phyloP scores from a whole-genome alignment of 75 land plant genomes.

The Chamaecyparis obtusa region DNA sequence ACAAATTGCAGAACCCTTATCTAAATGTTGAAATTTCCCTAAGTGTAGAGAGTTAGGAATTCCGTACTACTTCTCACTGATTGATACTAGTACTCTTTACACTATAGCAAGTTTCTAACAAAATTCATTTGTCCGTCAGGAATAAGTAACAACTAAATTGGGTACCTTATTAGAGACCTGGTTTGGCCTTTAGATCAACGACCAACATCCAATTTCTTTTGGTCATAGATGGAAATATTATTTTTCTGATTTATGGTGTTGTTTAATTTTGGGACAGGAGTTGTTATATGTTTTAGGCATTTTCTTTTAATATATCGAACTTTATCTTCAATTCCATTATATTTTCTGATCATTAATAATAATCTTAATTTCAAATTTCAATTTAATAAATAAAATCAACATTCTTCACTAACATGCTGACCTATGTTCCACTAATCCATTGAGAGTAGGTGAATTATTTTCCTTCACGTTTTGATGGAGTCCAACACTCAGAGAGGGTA shows the following conservation, averaged over 20 bases:
- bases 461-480: constrained; percentile 52
- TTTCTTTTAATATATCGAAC: too few relatives aligned
- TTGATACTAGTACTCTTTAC: too few relatives aligned
- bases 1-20: background rate
- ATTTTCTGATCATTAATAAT: too few relatives aligned
- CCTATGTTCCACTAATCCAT: background rate
- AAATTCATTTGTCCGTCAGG: too few relatives aligned
- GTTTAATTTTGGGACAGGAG: background rate
- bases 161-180: background rate
- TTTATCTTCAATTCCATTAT: too few relatives aligned
- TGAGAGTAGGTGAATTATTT: constrained; percentile 46
- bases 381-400: background rate
- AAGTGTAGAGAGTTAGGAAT: too few relatives aligned
- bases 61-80: too few relatives aligned
- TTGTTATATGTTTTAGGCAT: background rate
- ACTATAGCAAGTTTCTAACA: too few relatives aligned
- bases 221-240: background rate
- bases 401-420: background rate
- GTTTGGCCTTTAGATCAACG: background rate
- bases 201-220: background rate
- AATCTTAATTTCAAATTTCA: background rate
- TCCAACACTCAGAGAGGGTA: constrained; percentile 35
- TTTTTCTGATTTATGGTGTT: background rate
- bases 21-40: background rate
- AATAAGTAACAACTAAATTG: too few relatives aligned